A percentile compares a stretch with the other conserved stretches of the same genome.
Conservation (phyloP, 768 basidiomycete species). For the Suillus fuscotomentosus region DNA sequence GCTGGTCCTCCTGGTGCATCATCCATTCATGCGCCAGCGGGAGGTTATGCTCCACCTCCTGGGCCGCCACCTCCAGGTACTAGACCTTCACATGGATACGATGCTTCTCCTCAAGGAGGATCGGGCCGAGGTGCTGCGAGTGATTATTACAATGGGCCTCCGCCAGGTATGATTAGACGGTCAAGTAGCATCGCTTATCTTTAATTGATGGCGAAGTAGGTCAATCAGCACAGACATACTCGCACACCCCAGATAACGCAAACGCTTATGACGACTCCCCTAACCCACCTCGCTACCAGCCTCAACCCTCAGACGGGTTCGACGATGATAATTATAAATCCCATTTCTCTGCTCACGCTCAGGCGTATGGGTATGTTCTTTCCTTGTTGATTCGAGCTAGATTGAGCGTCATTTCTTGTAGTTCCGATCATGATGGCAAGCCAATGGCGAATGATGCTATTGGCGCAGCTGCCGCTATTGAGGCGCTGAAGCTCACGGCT, state of each 20-base stretch:
- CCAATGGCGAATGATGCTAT: conserved; percentile 28
- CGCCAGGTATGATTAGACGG: not conserved
- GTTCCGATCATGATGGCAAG: conserved; percentile 5
- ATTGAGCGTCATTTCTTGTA: not conserved
- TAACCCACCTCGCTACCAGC: conserved; percentile 14
- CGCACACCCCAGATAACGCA: conserved; percentile 16
- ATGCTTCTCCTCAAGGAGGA: not conserved
- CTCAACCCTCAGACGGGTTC: conserved; percentile 1
- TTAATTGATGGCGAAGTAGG: conserved; percentile 6
- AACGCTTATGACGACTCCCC: conserved; percentile 10
- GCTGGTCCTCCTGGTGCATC: not conserved
- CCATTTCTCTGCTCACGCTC: conserved; percentile 27
- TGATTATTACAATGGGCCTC: conserved; percentile 4
- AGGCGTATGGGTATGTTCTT: conserved; percentile 29
- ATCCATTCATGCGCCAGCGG: not conserved
- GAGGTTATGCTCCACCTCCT: not conserved
- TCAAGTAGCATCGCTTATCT: not conserved
- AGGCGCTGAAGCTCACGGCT: conserved; percentile 29
- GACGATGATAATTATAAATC: conserved; percentile 15
- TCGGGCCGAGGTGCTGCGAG: conserved; percentile 2
- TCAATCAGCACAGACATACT: conserved; percentile 18
- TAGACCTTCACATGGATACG: not conserved
- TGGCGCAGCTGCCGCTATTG: conserved; percentile 29
- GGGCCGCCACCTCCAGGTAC: not conserved
- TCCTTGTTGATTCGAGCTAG: not conserved